Base-by-base conservation (phyloP, 805 yeast species). In the Saturnispora zaruensis region DNA sequence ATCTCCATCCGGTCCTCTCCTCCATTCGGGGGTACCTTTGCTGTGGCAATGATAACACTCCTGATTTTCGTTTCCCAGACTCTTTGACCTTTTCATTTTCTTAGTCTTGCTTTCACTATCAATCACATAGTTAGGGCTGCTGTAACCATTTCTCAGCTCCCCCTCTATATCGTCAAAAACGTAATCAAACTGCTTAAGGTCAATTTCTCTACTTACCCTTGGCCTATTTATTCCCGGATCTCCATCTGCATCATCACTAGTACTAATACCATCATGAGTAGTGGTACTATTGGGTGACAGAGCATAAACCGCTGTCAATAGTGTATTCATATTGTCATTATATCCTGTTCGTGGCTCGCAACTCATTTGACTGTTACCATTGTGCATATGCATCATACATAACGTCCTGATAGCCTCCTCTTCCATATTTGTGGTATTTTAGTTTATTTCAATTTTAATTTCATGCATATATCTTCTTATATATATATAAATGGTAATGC, bases 1-100 rank as follows among this genome's bases (percentile, higher is more conserved):
- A 13, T 79, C 78, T 2, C 93, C 95, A 48, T 76, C 76, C 1
- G 95, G 93, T 0, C 93, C 93, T 43, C 83, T 74, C 49, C 95
- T 68, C 95, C 95, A 86, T 63, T 86, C 93, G 0, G 93, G 93
- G 0, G 95, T 84, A 43, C 76, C 78, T 6, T 61, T 65, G 4
- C 74, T 70, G n/a, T 72, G 73, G 58, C 86, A 81, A 51, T 65
- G 67, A 18, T n/a, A 26, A 7, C 44, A 21, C 36, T 16, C 21
- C 24, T 37, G 33, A 24, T 45, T 18, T 24, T 28, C 48, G 9
- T 16, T 16, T 11, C 28, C 7, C 6, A 23, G 14, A 23, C 28
- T 38, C 42, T 38, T 38, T 38, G 25, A 6, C 42, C 42, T 13
- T 25, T 36, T 36, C 42, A 24, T 38, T 16, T 23, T 38, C 14